Percentiles rank a stretch among this genome's conserved stretches.
phyloP scores from a whole-genome alignment of 1,139 yeast genomes.

The Nakaseomyces bracarensis region DNA sequence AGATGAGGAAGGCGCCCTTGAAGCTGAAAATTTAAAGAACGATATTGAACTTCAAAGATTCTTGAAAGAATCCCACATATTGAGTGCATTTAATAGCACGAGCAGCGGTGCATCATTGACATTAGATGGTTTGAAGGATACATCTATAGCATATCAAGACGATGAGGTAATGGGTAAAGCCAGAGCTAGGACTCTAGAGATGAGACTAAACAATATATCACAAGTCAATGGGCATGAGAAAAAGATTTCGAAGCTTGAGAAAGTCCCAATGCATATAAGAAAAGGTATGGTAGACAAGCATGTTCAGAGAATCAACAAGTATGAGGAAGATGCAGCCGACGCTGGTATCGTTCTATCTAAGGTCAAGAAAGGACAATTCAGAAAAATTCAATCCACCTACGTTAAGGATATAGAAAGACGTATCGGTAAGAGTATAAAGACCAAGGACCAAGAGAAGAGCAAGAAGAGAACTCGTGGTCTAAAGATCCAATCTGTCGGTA shows the following conservation, averaged over 20 bases:
- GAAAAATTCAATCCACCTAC: conserved; percentile 45
- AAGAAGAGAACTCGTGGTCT: conserved; percentile 65
- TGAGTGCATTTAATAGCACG: conserved; percentile 45
- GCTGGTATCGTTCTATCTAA: conserved; percentile 78
- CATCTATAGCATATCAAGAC: conserved; percentile 31
- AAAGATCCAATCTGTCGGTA: conserved; percentile 69
- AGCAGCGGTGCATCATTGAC: conserved; percentile 74
- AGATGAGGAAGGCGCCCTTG: conserved; percentile 31
- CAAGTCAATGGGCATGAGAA: conserved; percentile 40
- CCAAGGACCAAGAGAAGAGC: conserved; percentile 29
- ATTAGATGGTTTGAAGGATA: conserved; percentile 36
- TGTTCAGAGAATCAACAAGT: conserved; percentile 43
- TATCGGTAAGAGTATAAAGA: conserved; percentile 41
- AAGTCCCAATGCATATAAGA: conserved; percentile 81
- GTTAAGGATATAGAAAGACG: conserved; percentile 45
- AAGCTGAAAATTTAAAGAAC: conserved; percentile 52
- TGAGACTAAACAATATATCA: conserved; percentile 53
- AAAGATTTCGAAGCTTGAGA: conserved; percentile 44
- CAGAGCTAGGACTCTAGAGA: conserved; percentile 62
- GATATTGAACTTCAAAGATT: conserved; percentile 80
- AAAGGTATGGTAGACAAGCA: conserved; percentile 69
- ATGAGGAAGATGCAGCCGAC: conserved; percentile 71
- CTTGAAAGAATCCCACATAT: conserved; percentile 75
- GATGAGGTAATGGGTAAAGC: conserved; percentile 77
- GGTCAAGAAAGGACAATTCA: conserved; percentile 53